Conservation (phyloP, 2,329 filamentous ascomycete species). For the Colletotrichum sojae region DNA sequence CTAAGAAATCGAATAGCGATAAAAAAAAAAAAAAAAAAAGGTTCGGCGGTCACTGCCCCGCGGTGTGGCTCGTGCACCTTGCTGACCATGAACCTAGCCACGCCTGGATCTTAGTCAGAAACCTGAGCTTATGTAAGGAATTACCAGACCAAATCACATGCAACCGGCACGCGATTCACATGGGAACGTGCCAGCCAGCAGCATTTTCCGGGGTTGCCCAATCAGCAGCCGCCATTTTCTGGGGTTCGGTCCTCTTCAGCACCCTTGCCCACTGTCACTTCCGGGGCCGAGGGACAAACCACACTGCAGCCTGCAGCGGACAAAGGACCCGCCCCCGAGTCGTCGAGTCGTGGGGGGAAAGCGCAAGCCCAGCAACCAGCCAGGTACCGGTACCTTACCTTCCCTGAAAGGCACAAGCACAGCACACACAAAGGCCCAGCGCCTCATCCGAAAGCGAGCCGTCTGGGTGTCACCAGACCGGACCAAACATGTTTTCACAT, state of each 20-base stretch:
- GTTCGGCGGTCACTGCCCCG: constrained; percentile 33
- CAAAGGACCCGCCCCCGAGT: constrained; percentile 14
- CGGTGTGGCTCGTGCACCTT: constrained; percentile 32
- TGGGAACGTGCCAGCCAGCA: constrained; percentile 27
- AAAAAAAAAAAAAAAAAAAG: background rate
- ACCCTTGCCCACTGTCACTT: constrained; percentile 32
- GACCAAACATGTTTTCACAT: background rate
- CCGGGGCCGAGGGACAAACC: constrained; percentile 37
- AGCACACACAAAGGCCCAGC: constrained; percentile 11
- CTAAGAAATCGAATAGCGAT: background rate
- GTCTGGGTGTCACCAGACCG: constrained; percentile 12
- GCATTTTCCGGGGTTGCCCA: constrained; percentile 40
- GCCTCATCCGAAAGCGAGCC: constrained; percentile 37
- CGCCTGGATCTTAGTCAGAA: background rate
- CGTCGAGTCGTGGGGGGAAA: constrained; percentile 28
- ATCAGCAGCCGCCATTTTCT: constrained; percentile 12
- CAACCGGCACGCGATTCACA: constrained; percentile 38
- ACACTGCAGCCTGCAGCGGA: constrained; percentile 6
- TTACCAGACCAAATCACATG: constrained; percentile 35
- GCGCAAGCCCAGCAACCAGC: too few species aligned
- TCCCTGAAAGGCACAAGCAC: background rate
- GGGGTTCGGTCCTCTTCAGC: constrained; percentile 11
- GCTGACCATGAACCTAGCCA: background rate
- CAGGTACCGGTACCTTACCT: constrained; percentile 2
- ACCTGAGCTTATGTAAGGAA: background rate